Evolutionary conservation across 306 rosid genomes (phyloP).

Genomic region (Citrullus amarus): DNA sequence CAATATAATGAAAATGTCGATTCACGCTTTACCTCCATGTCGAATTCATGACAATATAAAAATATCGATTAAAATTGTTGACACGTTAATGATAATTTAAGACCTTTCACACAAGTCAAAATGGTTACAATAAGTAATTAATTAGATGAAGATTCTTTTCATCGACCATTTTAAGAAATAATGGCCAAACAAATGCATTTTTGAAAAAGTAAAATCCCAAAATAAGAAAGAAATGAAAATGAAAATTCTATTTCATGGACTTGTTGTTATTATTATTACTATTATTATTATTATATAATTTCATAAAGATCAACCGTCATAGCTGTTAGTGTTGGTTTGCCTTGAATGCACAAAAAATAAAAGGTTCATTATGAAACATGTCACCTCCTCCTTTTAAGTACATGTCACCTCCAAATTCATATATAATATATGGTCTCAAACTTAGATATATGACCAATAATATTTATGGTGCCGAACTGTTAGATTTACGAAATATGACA

Average conservation of each 20-base stretch:
- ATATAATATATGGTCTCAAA: neutral
- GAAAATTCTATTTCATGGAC: neutral
- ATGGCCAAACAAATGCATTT: neutral
- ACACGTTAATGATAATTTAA: too few relatives aligned
- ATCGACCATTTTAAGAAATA: neutral
- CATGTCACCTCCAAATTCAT: neutral
- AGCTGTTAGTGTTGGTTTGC: neutral
- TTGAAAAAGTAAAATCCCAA: neutral
- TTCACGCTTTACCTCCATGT: too few relatives aligned
- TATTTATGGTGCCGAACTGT: neutral
- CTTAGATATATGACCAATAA: neutral
- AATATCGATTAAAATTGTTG: too few relatives aligned
- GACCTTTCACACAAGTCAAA: neutral
- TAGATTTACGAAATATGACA: neutral
- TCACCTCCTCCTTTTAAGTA: neutral
- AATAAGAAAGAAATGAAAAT: neutral
- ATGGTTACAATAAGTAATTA: too few relatives aligned
- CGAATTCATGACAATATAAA: too few relatives aligned
- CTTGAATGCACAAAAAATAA: neutral
- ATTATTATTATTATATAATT: neutral
- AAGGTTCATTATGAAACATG: neutral
- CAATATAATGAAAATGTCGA: too few relatives aligned
- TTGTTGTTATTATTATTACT: too few relatives aligned
- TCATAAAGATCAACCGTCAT: neutral
- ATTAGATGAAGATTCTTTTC: neutral